These are phyloP conservation scores for Penicillium concentricum DNA, from an alignment of 2,329 filamentous ascomycete genomes.

Conservation along the genomic window DNA sequence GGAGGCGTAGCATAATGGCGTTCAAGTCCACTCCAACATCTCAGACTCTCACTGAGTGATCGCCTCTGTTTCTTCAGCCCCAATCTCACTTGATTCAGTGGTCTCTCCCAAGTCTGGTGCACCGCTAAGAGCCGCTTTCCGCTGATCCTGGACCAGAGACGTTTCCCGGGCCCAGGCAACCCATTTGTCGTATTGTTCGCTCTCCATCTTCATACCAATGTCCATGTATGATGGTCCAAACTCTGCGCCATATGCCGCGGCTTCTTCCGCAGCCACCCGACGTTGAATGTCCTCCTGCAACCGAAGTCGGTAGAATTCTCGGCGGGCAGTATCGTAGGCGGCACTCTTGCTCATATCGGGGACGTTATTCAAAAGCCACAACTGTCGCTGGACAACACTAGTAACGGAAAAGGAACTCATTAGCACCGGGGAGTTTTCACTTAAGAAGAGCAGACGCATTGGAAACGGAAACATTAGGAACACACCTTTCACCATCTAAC, in stretches of 20 bases:
- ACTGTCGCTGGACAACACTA: constrained; percentile 89
- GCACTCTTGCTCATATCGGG: constrained; percentile 58
- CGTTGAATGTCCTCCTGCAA: constrained; percentile 79
- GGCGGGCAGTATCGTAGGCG: constrained; percentile 83
- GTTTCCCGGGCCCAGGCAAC: constrained; percentile 70
- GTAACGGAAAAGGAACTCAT: constrained; percentile 3
- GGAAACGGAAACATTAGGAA: not conserved
- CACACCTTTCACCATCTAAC: constrained; percentile 80
- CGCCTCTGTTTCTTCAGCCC: constrained; percentile 3
- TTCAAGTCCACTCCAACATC: not conserved
- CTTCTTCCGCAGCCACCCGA: constrained; percentile 84
- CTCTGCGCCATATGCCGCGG: constrained; percentile 78
- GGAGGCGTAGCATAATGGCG: not conserved
- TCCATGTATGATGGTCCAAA: constrained; percentile 77
- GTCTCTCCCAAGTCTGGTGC: constrained; percentile 39
- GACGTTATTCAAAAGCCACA: constrained; percentile 73
- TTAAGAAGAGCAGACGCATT: not conserved
- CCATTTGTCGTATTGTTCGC: constrained; percentile 78
- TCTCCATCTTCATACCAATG: constrained; percentile 78
- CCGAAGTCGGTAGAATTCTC: constrained; percentile 85
- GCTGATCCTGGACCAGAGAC: constrained; percentile 50
- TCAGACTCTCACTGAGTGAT: not conserved
- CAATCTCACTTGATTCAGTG: constrained; percentile 31
- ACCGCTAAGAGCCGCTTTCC: constrained; percentile 45
- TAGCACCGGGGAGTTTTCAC: constrained; percentile 4